A percentile compares a stretch with the other conserved stretches of the same genome.
Conservation (phyloP, 495 filamentous ascomycete species). For the Trichoderma virens region DNA sequence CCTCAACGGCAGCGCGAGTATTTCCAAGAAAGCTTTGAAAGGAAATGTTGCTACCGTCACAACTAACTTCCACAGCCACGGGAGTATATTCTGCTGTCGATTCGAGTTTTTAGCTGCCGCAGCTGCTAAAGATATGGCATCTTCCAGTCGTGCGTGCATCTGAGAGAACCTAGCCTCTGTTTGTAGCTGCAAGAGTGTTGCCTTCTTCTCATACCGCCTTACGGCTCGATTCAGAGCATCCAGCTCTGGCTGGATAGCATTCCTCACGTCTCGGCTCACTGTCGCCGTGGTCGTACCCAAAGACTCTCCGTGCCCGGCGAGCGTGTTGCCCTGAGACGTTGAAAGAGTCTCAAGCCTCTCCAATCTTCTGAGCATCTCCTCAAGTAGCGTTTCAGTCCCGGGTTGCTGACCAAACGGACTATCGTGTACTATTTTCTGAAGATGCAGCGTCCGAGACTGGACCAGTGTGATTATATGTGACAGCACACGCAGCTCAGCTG, state of each 20-base stretch:
- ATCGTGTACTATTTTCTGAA: constrained; percentile 65
- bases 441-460: constrained; percentile 68
- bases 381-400: constrained; percentile 32
- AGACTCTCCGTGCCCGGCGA: constrained; percentile 18
- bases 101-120: constrained; percentile 54
- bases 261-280: constrained; percentile 54
- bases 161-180: constrained; percentile 66
- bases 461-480: constrained; percentile 76
- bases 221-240: constrained; percentile 87
- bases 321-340: constrained; percentile 19
- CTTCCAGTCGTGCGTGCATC: constrained; percentile 61
- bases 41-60: constrained; percentile 8
- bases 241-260: constrained; percentile 66
- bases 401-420: constrained; percentile 36
- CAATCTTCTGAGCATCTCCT: constrained; percentile 55
- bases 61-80: constrained; percentile 24
- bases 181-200: constrained; percentile 59
- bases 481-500: constrained; percentile 73
- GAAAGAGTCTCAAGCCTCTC: constrained; percentile 56
- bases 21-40: constrained; percentile 14
- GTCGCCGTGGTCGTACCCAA: constrained; percentile 31
- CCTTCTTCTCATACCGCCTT: constrained; percentile 88
- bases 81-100: constrained; percentile 20
- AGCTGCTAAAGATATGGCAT: constrained; percentile 72
- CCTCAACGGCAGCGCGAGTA: constrained; percentile 14